Percentiles rank a stretch among this genome's conserved stretches.
Evolutionary conservation across 148 eudicot species (phyloP).

Genomic region (Rhododendron williamsianum): DNA sequence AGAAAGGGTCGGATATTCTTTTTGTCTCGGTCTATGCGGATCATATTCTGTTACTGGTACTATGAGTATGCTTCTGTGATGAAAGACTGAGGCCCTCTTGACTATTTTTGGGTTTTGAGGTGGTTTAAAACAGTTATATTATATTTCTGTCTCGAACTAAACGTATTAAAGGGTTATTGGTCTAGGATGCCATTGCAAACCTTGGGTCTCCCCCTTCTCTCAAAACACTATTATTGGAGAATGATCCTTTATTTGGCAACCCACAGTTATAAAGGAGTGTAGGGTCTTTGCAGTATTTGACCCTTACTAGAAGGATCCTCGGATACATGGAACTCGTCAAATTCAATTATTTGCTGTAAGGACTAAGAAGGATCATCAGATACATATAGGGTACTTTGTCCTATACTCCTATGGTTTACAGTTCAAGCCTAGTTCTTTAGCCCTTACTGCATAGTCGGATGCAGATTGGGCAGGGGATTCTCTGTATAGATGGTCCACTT

Average conservation of each 20-base stretch:
- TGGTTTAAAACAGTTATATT: neutral
- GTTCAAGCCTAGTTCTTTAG: neutral
- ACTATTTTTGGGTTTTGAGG: neutral
- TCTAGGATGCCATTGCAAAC: neutral
- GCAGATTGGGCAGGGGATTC: neutral
- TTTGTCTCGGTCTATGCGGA: neutral
- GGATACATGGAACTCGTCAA: neutral
- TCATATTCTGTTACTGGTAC: neutral
- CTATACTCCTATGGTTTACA: neutral
- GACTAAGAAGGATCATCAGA: neutral
- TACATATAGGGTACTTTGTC: neutral
- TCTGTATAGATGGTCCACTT: neutral
- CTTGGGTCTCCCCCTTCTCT: neutral
- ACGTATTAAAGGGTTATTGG: neutral
- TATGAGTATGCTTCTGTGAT: neutral
- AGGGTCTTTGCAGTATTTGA: neutral
- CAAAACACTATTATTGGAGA: neutral
- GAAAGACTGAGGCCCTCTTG: neutral
- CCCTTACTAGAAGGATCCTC: neutral
- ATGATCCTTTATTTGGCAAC: neutral
- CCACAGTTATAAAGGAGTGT: neutral
- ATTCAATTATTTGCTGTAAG: too few species aligned
- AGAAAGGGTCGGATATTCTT: neutral
- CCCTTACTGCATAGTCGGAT: neutral
- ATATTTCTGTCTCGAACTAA: neutral